Base-by-base conservation (phyloP, 192 early-diverging fungal species). In the Coemansia sp. region DNA sequence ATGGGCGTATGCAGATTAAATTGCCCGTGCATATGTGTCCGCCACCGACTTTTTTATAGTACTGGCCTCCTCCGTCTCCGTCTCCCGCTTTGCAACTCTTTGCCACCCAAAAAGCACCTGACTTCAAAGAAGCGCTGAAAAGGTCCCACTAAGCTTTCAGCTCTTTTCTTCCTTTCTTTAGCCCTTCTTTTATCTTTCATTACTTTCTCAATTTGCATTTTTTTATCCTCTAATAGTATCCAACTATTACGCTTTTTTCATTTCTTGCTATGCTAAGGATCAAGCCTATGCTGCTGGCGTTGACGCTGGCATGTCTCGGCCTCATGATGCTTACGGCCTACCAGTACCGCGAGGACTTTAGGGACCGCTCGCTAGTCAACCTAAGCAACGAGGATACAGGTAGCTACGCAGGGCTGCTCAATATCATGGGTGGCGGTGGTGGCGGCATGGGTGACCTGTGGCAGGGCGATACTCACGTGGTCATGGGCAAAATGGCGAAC, bases 401-500 rank as follows among this genome's bases (percentile, higher is more conserved):
- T 10, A 28, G 13, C 28, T 33, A 34, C 31, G 53, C 31, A 31
- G 72, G 72, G 6, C 34, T 74, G 50, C 67, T 79, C 43, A 68
- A 55, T 33, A 79, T 79, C 37, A 25, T 73, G 21, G 53, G 53
- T 8, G 53, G 53, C n/a, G 31, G 53, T 9, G 72, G 63, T 39
- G 69, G 60, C 8, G 69, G 60, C 8, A 59, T 68, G 10, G 62
- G 39, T 23, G 53, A 75, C 33, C 56, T 76, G 42, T 72, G 68
- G 68, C 61, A 68, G 25, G 77, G 76, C 45, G 73, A 84, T 48
- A 76, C 68, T 13, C 77, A 84, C 58, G 86, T 86, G 6, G 86
- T 91, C 59, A 88, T 90, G 86, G 76, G 79, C 43, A 86, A 87
- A 39, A 85, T 91, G 86, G 86, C 72, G 60, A 91, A 91, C 79